phyloP scores from a whole-genome alignment of 331 rosid species.

The Quercus lobata region DNA sequence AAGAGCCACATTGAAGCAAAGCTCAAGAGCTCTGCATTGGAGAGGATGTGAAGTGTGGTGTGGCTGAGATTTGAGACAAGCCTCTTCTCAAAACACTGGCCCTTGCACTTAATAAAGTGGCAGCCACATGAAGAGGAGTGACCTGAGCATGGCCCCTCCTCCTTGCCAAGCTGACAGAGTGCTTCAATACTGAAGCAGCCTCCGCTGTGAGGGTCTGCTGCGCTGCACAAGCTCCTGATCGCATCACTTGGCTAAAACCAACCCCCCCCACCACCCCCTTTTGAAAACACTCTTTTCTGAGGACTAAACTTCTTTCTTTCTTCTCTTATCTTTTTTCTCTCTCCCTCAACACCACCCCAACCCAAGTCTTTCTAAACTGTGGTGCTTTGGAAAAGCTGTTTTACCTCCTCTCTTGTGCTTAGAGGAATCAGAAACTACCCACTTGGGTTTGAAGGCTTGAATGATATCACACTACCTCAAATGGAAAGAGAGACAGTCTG shows the following conservation, averaged over 20 bases:
- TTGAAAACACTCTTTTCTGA: not conserved
- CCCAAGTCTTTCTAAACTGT: slow-evolving; percentile 2
- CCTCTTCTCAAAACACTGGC: slow-evolving; percentile 55
- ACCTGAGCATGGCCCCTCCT: slow-evolving; percentile 97
- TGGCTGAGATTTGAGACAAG: slow-evolving; percentile 82
- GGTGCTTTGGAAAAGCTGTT: not conserved
- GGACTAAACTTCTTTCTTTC: slow-evolving; percentile 9
- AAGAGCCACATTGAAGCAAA: slow-evolving; percentile 97
- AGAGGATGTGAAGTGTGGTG: slow-evolving; percentile 52
- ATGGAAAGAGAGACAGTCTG: slow-evolving; percentile 7
- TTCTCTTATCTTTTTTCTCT: not conserved
- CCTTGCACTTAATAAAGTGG: slow-evolving; percentile 63
- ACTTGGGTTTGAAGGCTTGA: slow-evolving; percentile 8
- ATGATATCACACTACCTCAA: not conserved
- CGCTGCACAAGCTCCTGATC: slow-evolving; percentile 77
- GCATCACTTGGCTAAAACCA: slow-evolving; percentile 72
- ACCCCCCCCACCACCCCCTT: slow-evolving; percentile 46
- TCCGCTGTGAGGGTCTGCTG: slow-evolving; percentile 99
- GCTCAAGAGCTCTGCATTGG: slow-evolving; percentile 90
- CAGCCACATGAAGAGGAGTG: slow-evolving; percentile 96
- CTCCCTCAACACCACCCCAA: slow-evolving; percentile 33
- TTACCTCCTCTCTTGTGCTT: slow-evolving; percentile 16
- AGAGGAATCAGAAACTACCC: slow-evolving; percentile 9
- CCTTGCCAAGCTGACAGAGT: slow-evolving; percentile 75
- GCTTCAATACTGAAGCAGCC: slow-evolving; percentile 98